Base-by-base conservation (phyloP, 352 stramenopile species). In the Phytophthora citricola region DNA sequence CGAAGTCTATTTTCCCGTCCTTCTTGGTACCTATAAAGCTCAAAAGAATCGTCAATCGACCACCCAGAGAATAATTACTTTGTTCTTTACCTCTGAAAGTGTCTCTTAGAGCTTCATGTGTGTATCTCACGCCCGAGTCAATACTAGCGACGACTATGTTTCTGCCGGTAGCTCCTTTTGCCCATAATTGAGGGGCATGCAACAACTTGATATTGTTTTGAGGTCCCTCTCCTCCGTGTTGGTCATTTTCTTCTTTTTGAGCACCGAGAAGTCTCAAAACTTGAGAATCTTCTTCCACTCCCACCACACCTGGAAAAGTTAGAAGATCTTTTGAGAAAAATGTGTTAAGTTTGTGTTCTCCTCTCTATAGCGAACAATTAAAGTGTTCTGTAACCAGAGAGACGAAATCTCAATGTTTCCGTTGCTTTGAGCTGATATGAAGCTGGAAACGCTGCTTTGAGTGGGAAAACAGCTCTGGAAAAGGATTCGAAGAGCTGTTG, bases 61-160 rank as follows among this genome's bases (percentile, higher is more conserved):
- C 10, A 32, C 14, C 7, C 20, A 24, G 14, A 5, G 50, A 20
- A 20, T 15, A 38, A 51, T 20, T 34, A 4, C 40, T 20, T 22
- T 22, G 7, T 31, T 17, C 20, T 12, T 4, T 65, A 80, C 76
- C 80, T 75, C 82, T 70, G 50, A 89, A 93, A 6, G 41, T 79
- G 15, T 66, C 46, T 54, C 48, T 53, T 36, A 93, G 50, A 15
- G 76, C 71, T 29, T 89, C 76, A 53, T 93, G 84, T 0, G 84
- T 83, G 71, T 90, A 91, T 12, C 84, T 77, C 36, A 91, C 82
- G 11, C 84, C 82, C 6, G 82, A 90, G 59, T 93, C 84, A 55
- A 93, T 91, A 50, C 78, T 93, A 0, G 78, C 82, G 10, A 93
- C 66, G n/a, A 83, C 75, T 5, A 93, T 52, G 9, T 73, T 69